Percentiles rank a stretch among this genome's conserved stretches.
Evolutionary conservation across 441 rosid genomes (phyloP).

Genomic region (Euphorbia schlechtendalii): DNA sequence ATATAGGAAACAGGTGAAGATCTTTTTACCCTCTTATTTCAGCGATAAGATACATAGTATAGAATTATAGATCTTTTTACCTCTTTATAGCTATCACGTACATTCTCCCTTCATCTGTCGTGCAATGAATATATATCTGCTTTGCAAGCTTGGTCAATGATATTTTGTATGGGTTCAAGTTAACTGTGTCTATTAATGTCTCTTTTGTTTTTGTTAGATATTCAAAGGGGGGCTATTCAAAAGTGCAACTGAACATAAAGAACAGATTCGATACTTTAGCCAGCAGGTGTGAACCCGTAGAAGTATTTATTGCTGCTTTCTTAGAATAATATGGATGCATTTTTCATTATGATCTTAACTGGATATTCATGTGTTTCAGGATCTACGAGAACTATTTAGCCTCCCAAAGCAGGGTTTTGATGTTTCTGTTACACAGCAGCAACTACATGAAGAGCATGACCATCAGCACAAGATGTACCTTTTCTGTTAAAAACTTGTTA

Average conservation of each 20-base stretch:
- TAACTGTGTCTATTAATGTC: slow-evolving; percentile 1
- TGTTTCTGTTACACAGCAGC: slow-evolving; percentile 79
- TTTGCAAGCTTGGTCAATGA: background rate
- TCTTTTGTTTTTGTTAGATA: slow-evolving; percentile 37
- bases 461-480: slow-evolving; percentile 61
- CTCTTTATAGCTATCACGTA: background rate
- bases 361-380: slow-evolving; percentile 35
- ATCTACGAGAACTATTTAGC: slow-evolving; percentile 83
- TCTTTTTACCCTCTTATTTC: slow-evolving; percentile 1
- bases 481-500: background rate
- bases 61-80: background rate
- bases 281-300: slow-evolving; percentile 49
- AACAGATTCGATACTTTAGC: slow-evolving; percentile 91
- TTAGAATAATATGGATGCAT: slow-evolving; percentile 7
- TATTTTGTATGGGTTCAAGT: background rate
- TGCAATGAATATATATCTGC: background rate
- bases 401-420: slow-evolving; percentile 87
- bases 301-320: slow-evolving; percentile 8
- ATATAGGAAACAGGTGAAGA: slow-evolving; percentile 80
- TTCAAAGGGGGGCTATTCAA: slow-evolving; percentile 90
- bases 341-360: background rate
- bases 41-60: background rate
- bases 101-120: background rate
- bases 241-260: slow-evolving; percentile 94
- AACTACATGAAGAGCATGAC: slow-evolving; percentile 85